Percentiles rank a stretch among this genome's conserved stretches.
Conservation (phyloP, 2,329 filamentous ascomycete species). For the Ceratocystiopsis sp. region DNA sequence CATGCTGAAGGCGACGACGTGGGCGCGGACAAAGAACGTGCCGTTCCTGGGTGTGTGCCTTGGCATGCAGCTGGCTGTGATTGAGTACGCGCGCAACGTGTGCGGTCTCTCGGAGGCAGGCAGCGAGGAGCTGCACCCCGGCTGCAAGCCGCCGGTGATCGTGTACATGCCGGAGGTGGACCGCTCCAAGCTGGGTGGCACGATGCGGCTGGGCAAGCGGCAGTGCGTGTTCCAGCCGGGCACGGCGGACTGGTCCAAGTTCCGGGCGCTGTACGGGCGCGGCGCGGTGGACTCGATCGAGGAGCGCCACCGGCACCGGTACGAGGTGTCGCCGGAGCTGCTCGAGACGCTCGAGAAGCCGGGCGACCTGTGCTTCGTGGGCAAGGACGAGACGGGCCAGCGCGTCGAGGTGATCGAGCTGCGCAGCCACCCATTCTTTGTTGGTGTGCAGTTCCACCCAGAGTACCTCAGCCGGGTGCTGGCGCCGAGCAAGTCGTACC, state of each 20-base stretch:
- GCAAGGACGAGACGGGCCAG: slow-evolving; percentile 56
- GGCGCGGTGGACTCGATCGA: slow-evolving; percentile 26
- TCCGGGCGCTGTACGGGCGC: slow-evolving; percentile 51
- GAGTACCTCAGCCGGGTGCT: slow-evolving; percentile 69
- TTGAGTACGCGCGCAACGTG: slow-evolving; percentile 69
- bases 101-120: slow-evolving; percentile 42
- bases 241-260: slow-evolving; percentile 49
- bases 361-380: slow-evolving; percentile 49
- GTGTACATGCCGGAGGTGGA: slow-evolving; percentile 75
- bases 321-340: slow-evolving; percentile 62
- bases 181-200: slow-evolving; percentile 52
- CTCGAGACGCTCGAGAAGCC: slow-evolving; percentile 42
- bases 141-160: slow-evolving; percentile 52
- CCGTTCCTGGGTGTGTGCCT: slow-evolving; percentile 85
- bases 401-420: slow-evolving; percentile 66
- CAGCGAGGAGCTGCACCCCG: slow-evolving; percentile 36
- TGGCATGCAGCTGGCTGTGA: slow-evolving; percentile 83
- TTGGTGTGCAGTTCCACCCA: slow-evolving; percentile 67
- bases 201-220: slow-evolving; percentile 60
- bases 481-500: slow-evolving; percentile 55
- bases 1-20: slow-evolving; percentile 77
- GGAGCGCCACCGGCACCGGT: slow-evolving; percentile 64
- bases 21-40: slow-evolving; percentile 64
- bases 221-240: slow-evolving; percentile 52
- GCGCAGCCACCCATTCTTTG: slow-evolving; percentile 60